Base-by-base conservation (phyloP, 2,329 filamentous ascomycete genomes). In the Celoporthe dispersa region DNA sequence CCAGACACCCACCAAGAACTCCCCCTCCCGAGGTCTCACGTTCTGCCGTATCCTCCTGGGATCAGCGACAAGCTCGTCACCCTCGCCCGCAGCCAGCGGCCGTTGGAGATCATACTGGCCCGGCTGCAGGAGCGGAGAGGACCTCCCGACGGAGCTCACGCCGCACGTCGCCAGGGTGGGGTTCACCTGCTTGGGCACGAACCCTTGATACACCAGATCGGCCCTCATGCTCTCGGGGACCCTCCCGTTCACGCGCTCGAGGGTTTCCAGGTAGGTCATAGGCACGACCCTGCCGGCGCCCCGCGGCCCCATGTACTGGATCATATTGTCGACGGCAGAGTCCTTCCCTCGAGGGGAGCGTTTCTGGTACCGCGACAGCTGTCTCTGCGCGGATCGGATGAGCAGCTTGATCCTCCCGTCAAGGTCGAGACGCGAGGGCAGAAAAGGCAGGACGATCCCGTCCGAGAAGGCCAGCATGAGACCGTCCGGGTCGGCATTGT, bases 401-500 rank as follows among this genome's bases (percentile, higher is more conserved):
- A 71, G 44, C 37, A 71, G 60, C 28, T 64, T 71, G 57, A 71
- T 69, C 9, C 69, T 64, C 14, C 69, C 69, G 33, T 71, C 70
- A 12, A 71, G 51, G 39, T 71, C 67, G 5, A 71, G 64, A 31
- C 44, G 31, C 41, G 67, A 67, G 0, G 67, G 37, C 19, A 71
- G 60, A 25, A 69, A 71, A 2, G 70, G 70, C 37, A 71, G 64
- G 4, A 69, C 59, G 3, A 71, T 51, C 1, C 70, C 70, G 22
- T 71, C 70, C 3, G 70, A 69, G 41, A 71, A 71, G 16, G 70
- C 70, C 7, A 71, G 60, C 70, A 71, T 71, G 39, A 67, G 33
- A 8, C 67, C 67, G 25, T 71, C 64, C 11, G 64, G 57, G 28
- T 69, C 65, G 1, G 59, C 70, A 2, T 4, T 67, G n/a, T 71